phyloP scores from a whole-genome alignment of 306 rosid species.

The Astragalus glycyphyllos region DNA sequence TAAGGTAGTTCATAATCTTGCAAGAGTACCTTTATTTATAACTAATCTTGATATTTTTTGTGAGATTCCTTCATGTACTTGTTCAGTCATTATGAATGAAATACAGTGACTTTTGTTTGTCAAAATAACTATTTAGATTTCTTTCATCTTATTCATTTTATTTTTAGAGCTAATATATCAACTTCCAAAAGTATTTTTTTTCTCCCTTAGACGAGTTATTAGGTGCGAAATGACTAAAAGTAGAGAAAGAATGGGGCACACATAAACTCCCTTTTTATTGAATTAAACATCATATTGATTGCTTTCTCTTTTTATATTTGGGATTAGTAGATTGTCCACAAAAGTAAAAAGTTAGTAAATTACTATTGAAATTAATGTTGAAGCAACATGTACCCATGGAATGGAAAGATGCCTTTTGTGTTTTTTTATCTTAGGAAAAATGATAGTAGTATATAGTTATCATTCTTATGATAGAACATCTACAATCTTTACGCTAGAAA shows the following conservation, averaged over 20 bases:
- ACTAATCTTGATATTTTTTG: too few species aligned
- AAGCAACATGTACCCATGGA: neutral
- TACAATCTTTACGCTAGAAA: constrained; percentile 28
- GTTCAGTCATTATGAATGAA: too few species aligned
- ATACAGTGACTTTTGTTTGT: too few species aligned
- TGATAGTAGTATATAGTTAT: constrained; percentile 1
- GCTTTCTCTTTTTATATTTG: neutral
- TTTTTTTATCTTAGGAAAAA: neutral
- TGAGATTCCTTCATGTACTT: too few species aligned
- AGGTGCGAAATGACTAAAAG: constrained; percentile 46
- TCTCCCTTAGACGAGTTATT: constrained; percentile 24
- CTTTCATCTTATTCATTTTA: neutral
- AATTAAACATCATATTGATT: neutral
- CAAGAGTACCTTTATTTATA: too few species aligned
- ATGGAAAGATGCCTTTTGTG: neutral
- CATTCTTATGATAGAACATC: constrained; percentile 27
- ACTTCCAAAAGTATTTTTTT: constrained; percentile 15
- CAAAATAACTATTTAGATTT: neutral
- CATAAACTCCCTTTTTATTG: neutral
- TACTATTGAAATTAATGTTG: neutral
- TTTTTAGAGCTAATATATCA: constrained; percentile 8
- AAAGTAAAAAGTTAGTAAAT: constrained; percentile 9
- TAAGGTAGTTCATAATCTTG: too few species aligned
- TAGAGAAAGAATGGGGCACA: neutral
- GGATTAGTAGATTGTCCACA: neutral